phyloP scores from a whole-genome alignment of 495 filamentous ascomycete species.

The Collariella sp. region DNA sequence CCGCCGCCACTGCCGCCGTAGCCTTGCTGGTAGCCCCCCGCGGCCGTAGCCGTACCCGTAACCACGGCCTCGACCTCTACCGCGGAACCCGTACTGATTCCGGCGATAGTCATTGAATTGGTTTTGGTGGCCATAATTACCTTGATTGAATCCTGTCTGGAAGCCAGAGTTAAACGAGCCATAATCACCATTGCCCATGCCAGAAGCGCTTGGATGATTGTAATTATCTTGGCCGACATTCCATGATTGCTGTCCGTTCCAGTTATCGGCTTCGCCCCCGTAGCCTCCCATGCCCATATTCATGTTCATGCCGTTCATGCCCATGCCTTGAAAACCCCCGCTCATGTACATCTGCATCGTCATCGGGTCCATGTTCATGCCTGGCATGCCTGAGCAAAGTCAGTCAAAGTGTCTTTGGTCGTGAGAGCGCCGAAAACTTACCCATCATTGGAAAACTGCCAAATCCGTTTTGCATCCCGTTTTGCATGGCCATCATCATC shows the following conservation, averaged over 20 bases:
- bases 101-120: constrained; percentile 58
- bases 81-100: constrained; percentile 40
- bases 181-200: constrained; percentile 73
- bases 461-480: constrained; percentile 59
- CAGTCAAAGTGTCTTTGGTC: constrained; percentile 9
- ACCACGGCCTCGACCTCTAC: constrained; percentile 61
- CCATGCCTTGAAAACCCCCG: constrained; percentile 74
- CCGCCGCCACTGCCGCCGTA: constrained; percentile 18
- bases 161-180: constrained; percentile 72
- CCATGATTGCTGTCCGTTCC: constrained; percentile 64
- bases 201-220: constrained; percentile 62
- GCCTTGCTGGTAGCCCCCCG: constrained; percentile 26
- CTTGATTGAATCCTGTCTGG: constrained; percentile 49
- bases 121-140: constrained; percentile 52
- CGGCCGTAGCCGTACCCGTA: constrained; percentile 46
- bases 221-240: constrained; percentile 66
- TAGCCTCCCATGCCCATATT: constrained; percentile 81
- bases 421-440: constrained; percentile 39
- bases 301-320: constrained; percentile 88
- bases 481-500: constrained; percentile 64
- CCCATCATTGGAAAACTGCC: constrained; percentile 74
- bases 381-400: constrained; percentile 54
- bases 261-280: constrained; percentile 50
- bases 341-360: constrained; percentile 80
- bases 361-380: constrained; percentile 85